Evolutionary conservation across 1,139 yeast genomes (phyloP).

Genomic region (Insectozyma bohioensis): DNA sequence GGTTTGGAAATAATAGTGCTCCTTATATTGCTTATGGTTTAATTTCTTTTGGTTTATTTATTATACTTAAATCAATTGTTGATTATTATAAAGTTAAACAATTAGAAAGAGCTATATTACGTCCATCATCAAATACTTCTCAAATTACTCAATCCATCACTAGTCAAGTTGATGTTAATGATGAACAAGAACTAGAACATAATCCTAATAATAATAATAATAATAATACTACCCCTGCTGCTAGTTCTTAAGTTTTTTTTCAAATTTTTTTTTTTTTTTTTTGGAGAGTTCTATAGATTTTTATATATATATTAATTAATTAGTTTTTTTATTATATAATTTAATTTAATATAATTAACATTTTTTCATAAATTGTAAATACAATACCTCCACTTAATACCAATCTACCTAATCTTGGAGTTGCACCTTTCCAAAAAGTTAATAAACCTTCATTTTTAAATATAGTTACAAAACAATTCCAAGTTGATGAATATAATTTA

Average conservation of each 20-base stretch:
- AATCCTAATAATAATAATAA: background rate
- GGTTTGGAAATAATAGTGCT: conserved; percentile 18
- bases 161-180: conserved; percentile 7
- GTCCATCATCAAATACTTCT: conserved; percentile 14
- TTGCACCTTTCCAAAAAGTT: conserved; percentile 98
- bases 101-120: conserved; percentile 65
- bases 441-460: conserved; percentile 86
- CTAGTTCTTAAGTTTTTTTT: background rate
- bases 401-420: conserved; percentile 91
- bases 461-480: conserved; percentile 77
- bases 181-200: conserved; percentile 4
- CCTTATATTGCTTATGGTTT: conserved; percentile 57
- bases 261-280: background rate
- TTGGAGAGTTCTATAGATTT: no score
- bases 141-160: conserved; percentile 6
- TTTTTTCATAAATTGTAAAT: conserved; percentile 90
- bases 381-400: conserved; percentile 95
- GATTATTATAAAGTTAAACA: conserved; percentile 78
- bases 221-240: background rate
- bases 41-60: conserved; percentile 66
- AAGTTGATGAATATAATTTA: conserved; percentile 66
- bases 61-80: conserved; percentile 62
- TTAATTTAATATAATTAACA: conserved; percentile 54
- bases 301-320: background rate
- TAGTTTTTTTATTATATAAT: conserved; percentile 2